phyloP scores from a whole-genome alignment of 306 rosid genomes.

The Acacia confusa region DNA sequence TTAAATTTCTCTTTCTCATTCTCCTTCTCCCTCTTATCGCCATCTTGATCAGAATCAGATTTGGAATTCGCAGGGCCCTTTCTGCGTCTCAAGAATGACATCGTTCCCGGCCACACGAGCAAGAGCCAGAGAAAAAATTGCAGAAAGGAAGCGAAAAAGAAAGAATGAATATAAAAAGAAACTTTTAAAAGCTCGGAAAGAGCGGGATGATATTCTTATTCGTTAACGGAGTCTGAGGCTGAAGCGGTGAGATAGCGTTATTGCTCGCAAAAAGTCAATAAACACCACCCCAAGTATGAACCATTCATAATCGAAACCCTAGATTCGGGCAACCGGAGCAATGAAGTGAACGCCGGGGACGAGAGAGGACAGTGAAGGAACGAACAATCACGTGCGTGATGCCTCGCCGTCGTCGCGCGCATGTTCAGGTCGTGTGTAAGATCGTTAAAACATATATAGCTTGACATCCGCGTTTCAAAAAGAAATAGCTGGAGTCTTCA shows the following conservation, averaged over 20 bases:
- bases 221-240: constrained; percentile 19
- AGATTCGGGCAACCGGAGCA: constrained; percentile 27
- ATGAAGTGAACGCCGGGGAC: constrained; percentile 1
- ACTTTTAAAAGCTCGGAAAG: constrained; percentile 11
- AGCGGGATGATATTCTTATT: not conserved
- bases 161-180: not conserved
- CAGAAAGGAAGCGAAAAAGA: not conserved
- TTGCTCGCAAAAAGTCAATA: constrained; percentile 9
- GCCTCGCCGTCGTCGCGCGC: not conserved
- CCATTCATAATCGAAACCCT: constrained; percentile 21
- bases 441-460: not conserved
- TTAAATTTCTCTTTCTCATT: constrained; percentile 14
- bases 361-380: constrained; percentile 1
- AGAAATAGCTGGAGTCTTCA: not conserved
- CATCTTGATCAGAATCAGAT: constrained; percentile 17
- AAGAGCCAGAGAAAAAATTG: not conserved
- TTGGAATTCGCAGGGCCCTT: constrained; percentile 36
- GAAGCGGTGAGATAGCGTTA: constrained; percentile 23
- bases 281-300: not conserved
- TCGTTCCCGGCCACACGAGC: constrained; percentile 14
- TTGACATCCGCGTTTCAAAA: not conserved
- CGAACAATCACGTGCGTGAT: constrained; percentile 2
- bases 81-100: constrained; percentile 66
- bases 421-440: not conserved
- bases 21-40: not conserved